Evolutionary conservation across 2,329 filamentous ascomycete genomes (phyloP), one percentile per base, ranked within the genome.

Genomic region (Pseudogymnoascus sp.): DNA sequence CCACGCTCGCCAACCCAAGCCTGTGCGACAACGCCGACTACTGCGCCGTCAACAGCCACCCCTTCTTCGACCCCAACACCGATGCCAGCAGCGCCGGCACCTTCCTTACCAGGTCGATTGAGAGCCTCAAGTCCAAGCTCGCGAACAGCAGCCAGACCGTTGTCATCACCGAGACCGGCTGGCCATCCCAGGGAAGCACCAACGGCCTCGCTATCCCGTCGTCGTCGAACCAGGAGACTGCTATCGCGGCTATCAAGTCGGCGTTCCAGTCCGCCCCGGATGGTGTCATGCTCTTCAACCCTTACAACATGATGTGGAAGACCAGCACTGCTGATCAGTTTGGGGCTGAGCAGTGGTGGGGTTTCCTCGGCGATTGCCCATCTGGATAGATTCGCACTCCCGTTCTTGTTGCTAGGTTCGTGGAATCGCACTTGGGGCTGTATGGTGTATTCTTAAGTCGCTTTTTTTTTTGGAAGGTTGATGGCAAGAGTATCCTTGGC

Each of bases 231-330:
- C 91, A 96, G 74, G 72, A 78, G 10, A 73, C 75, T 22, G 91
- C 91, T 10, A 74, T 96, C 37, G 73, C 77, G 5, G 87, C 86
- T 24, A 83, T 96, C 70, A 84, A 82, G 73, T 70, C 72, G 38
- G 78, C 79, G 2, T 91, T 91, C 72, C 70, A 77, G 12, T 72
- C 75, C 59, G 81, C 76, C 60, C 74, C 77, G 0, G 72, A 73
- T 2, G 75, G 85, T 62, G 70, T 93, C 46, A 82, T 93, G 67
- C 78, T 96, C 22, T 93, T 95, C 76, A 89, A 88, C 28, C 87
- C 89, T 3, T 93, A 88, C 77, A 89, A 96, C 74, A 89, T 91
- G 66, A 70, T 80, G 60, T 96, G 91, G 91, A 96, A 96, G 81
- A 73, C 77, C 41, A 82, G 89, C 68, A 81, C 78, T 61, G 73